A percentile compares a stretch with the other conserved stretches of the same genome.
Evolutionary conservation across 768 basidiomycete species (phyloP).

Genomic region (Holtermannia corniformis): DNA sequence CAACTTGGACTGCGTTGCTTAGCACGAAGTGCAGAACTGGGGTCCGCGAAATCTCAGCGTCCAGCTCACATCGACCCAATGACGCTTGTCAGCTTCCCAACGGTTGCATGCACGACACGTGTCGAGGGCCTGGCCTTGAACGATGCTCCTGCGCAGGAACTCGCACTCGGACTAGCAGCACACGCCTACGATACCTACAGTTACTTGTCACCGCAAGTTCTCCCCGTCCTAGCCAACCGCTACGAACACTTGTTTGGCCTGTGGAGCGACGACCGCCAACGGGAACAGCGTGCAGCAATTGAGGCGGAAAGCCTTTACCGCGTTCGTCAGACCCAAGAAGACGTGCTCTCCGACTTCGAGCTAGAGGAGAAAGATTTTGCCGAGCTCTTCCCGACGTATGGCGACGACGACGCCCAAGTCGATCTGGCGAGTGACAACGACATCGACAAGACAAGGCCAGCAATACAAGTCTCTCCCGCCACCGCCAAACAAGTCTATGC

Average conservation of each 20-base stretch:
- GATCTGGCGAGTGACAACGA: conserved; percentile 46
- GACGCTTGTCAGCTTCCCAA: conserved; percentile 10
- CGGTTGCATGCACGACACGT: not conserved
- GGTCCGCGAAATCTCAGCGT: not conserved
- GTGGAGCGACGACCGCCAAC: conserved; percentile 72
- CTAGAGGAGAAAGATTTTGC: conserved; percentile 75
- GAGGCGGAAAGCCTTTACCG: conserved; percentile 70
- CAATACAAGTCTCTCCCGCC: conserved; percentile 34
- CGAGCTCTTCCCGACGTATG: conserved; percentile 62
- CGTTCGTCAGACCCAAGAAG: conserved; percentile 49
- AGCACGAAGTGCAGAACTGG: conserved; percentile 16
- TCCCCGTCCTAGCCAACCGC: conserved; percentile 45
- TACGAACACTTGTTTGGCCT: conserved; percentile 68
- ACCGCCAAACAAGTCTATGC: not conserved
- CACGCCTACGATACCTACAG: conserved; percentile 6
- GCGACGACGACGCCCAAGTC: conserved; percentile 31
- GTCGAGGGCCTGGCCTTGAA: not conserved
- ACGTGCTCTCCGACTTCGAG: conserved; percentile 58
- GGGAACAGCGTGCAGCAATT: conserved; percentile 55
- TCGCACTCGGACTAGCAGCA: conserved; percentile 14
- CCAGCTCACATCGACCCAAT: no score
- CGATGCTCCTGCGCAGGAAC: conserved; percentile 7
- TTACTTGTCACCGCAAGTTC: conserved; percentile 1
- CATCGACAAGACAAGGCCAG: conserved; percentile 44
- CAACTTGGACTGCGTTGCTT: conserved; percentile 63